Evolutionary conservation across 306 rosid species (phyloP).

Genomic region (Medicago ruthenica): DNA sequence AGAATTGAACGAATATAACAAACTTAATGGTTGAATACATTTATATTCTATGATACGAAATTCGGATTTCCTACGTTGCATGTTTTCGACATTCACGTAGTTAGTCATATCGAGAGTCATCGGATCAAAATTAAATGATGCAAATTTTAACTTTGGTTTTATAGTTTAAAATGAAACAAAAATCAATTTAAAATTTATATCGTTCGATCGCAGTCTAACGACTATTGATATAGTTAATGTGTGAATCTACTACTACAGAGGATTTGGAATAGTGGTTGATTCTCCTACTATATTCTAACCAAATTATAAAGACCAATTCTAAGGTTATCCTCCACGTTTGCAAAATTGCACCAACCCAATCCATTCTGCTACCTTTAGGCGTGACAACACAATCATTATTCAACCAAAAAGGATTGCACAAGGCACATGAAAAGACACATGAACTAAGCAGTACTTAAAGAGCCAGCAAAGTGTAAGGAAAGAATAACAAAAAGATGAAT

Average conservation of each 20-base stretch:
- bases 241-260: too few species aligned
- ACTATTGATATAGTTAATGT: too few species aligned
- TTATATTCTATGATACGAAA: too few species aligned
- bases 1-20: background rate
- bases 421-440: slow-evolving; percentile 2
- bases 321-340: slow-evolving; percentile 48
- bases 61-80: too few species aligned
- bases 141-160: too few species aligned
- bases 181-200: too few species aligned
- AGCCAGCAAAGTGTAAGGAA: slow-evolving; percentile 6
- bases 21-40: background rate
- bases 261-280: background rate
- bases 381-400: slow-evolving; percentile 42
- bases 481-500: slow-evolving; percentile 1
- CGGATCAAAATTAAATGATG: too few species aligned
- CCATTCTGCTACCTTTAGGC: slow-evolving; percentile 24
- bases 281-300: background rate
- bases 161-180: too few species aligned
- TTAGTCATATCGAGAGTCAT: too few species aligned
- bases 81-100: too few species aligned
- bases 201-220: too few species aligned
- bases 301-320: background rate
- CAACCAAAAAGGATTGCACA: slow-evolving; percentile 21
- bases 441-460: background rate
- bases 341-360: slow-evolving; percentile 11